Conservation (phyloP, 208 protist genomes). For the Leishmania turanica region DNA sequence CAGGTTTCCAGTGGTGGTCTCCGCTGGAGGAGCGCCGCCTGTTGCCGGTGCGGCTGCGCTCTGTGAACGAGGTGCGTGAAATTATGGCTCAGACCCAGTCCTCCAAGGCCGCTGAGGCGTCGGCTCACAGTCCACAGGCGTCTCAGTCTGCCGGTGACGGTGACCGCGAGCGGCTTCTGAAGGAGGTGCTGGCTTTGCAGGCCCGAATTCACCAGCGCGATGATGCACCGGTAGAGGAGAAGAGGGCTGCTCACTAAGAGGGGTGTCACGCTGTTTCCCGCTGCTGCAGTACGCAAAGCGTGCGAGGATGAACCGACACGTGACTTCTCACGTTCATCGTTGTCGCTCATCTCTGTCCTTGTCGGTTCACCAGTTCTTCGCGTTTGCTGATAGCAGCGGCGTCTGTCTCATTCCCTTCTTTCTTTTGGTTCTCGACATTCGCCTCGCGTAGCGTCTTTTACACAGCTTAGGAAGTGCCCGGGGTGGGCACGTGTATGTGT, state of each 20-base stretch:
- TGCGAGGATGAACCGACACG: neutral
- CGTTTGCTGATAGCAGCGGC: neutral
- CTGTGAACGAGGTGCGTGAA: constrained; percentile 89
- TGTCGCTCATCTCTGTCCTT: neutral
- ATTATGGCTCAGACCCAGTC: constrained; percentile 88
- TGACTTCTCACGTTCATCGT: neutral
- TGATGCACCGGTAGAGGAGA: constrained; percentile 63
- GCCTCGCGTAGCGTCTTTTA: constrained; percentile 4
- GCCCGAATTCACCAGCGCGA: constrained; percentile 88
- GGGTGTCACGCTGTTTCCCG: neutral
- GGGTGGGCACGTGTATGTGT: neutral
- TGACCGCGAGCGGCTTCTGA: constrained; percentile 85
- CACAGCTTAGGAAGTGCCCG: constrained; percentile 15
- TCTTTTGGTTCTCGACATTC: neutral
- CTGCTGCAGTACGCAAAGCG: neutral
- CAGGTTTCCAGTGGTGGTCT: constrained; percentile 90
- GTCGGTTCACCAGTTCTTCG: neutral
- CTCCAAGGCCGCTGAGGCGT: constrained; percentile 66
- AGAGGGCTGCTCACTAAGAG: constrained; percentile 73
- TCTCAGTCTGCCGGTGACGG: constrained; percentile 60
- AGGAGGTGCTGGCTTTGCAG: constrained; percentile 91
- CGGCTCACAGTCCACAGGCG: constrained; percentile 45
- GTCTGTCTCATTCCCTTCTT: neutral
- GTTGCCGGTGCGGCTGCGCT: constrained; percentile 83
- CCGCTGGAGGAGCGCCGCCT: constrained; percentile 86